Conservation (phyloP, 2,329 filamentous ascomycete species). For the Xylaria sp. region DNA sequence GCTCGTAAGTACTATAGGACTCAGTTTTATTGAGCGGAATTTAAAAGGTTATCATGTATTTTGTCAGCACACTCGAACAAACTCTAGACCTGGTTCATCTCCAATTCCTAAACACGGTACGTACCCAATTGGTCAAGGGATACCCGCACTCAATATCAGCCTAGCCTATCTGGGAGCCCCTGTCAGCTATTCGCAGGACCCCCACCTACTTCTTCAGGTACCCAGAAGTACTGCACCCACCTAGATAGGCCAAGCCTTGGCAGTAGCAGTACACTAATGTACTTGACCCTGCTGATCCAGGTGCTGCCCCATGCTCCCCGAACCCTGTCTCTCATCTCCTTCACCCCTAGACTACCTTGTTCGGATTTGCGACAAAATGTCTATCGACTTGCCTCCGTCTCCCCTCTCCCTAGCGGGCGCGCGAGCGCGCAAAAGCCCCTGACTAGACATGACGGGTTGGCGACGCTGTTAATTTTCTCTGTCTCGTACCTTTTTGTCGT, state of each 20-base stretch:
- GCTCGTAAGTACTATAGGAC: too few relatives aligned
- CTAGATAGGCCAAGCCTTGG: background rate
- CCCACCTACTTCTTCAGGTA: background rate
- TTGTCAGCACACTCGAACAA: background rate
- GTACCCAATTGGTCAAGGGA: background rate
- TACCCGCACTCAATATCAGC: background rate
- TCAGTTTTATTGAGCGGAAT: background rate
- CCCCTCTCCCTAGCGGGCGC: background rate
- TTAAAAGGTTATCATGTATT: background rate
- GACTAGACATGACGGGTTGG: background rate
- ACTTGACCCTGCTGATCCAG: background rate
- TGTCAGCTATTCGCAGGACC: background rate
- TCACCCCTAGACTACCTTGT: conserved; percentile 8
- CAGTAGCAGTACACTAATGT: background rate
- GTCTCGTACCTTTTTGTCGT: background rate
- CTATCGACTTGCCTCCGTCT: background rate
- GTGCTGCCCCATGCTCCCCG: background rate
- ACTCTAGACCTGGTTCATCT: background rate
- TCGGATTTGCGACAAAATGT: background rate
- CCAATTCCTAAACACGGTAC: background rate
- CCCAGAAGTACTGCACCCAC: background rate
- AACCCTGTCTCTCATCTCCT: conserved; percentile 29
- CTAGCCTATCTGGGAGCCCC: background rate
- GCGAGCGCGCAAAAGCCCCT: background rate
- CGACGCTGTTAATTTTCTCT: background rate